Evolutionary conservation across 805 yeast genomes (phyloP).

Genomic region (Metschnikowia similis): DNA sequence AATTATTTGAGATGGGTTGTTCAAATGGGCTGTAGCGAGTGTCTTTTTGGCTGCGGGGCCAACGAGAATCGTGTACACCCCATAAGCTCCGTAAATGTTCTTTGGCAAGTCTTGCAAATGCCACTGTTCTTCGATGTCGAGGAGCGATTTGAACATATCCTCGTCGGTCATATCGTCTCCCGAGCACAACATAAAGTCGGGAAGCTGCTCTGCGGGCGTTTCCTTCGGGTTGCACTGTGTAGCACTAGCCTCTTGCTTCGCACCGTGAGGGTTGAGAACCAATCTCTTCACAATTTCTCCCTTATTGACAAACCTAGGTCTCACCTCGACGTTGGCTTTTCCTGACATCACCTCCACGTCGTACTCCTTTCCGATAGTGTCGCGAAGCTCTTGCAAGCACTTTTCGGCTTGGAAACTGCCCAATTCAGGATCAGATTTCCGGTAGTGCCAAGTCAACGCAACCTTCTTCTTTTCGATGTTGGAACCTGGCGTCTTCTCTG

Average conservation of each 20-base stretch:
- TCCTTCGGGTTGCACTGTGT: conserved; percentile 20
- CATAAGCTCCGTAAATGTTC: conserved; percentile 50
- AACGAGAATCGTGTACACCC: conserved; percentile 81
- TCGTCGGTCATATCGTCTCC: conserved; percentile 98
- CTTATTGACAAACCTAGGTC: conserved; percentile 91
- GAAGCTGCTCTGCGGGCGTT: conserved; percentile 44
- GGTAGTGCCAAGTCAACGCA: conserved; percentile 96
- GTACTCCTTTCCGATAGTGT: conserved; percentile 55
- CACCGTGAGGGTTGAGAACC: conserved; percentile 61
- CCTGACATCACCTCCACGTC: conserved; percentile 97
- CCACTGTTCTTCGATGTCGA: conserved; percentile 57
- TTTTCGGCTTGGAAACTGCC: conserved; percentile 83
- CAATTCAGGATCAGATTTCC: conserved; percentile 89
- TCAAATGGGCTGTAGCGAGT: conserved; percentile 77
- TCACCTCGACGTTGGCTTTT: conserved; percentile 94
- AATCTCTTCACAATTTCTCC: conserved; percentile 91
- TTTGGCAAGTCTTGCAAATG: conserved; percentile 34
- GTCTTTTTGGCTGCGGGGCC: conserved; percentile 90
- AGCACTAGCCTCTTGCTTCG: conserved; percentile 39
- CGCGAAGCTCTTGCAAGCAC: conserved; percentile 59
- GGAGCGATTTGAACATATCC: conserved; percentile 87
- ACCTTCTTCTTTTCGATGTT: conserved; percentile 83
- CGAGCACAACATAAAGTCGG: conserved; percentile 82
- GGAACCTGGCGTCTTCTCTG: conserved; percentile 89
- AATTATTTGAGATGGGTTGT: conserved; percentile 78